phyloP scores from a whole-genome alignment of 495 filamentous ascomycete species.

The Trichoderma virens region DNA sequence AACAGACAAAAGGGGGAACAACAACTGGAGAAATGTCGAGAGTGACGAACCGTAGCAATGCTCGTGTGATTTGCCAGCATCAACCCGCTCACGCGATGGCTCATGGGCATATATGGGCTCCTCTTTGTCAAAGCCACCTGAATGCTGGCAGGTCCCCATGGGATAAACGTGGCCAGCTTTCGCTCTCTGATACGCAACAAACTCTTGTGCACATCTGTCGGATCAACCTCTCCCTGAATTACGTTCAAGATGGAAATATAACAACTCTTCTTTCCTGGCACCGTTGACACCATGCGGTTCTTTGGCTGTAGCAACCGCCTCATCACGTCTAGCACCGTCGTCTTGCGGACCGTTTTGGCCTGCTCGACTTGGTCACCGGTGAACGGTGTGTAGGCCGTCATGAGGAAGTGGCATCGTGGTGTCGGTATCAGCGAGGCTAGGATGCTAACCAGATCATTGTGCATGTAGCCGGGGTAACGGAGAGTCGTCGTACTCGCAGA shows the following conservation, averaged over 20 bases:
- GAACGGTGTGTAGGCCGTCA: constrained; percentile 97
- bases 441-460: constrained; percentile 96
- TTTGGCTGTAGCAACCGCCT: constrained; percentile 90
- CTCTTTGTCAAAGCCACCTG: constrained; percentile 96
- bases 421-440: constrained; percentile 93
- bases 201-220: constrained; percentile 96
- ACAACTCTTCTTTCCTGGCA: constrained; percentile 91
- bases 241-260: constrained; percentile 99
- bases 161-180: constrained; percentile 90
- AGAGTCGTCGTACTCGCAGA: constrained; percentile 94
- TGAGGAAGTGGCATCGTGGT: constrained; percentile 92
- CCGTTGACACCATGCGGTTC: constrained; percentile 97
- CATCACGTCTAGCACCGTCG: constrained; percentile 97
- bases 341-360: constrained; percentile 94
- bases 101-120: constrained; percentile 84
- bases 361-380: constrained; percentile 92
- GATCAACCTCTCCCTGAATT: constrained; percentile 96
- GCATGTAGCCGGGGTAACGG: constrained; percentile 97
- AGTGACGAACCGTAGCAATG: constrained; percentile 69
- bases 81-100: constrained; percentile 87
- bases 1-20: not conserved
- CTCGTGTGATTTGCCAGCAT: constrained; percentile 99
- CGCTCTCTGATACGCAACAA: constrained; percentile 93
- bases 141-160: constrained; percentile 97
- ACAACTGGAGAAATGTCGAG: not conserved